A percentile compares a stretch with the other conserved stretches of the same genome.
Evolutionary conservation across 2,329 filamentous ascomycete genomes (phyloP).

Genomic region (Apiospora phragmitis): DNA sequence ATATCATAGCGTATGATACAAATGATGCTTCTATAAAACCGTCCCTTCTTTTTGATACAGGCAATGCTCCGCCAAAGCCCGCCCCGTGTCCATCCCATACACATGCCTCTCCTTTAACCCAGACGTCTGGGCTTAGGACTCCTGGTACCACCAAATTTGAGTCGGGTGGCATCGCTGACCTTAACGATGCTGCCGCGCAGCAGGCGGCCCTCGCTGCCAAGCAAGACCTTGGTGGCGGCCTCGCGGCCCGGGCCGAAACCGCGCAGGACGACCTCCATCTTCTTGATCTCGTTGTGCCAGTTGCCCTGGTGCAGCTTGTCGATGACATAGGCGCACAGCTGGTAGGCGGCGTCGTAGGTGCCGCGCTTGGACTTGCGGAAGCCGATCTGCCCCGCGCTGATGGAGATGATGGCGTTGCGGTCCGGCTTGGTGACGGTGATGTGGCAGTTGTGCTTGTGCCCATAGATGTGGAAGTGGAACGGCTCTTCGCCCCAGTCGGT

Average conservation of each 20-base stretch:
- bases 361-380: constrained; percentile 81
- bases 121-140: constrained; percentile 83
- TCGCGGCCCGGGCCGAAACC: constrained; percentile 88
- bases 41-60: neutral
- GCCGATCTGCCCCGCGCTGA: constrained; percentile 87
- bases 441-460: constrained; percentile 93
- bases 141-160: constrained; percentile 95
- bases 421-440: constrained; percentile 86
- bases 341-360: constrained; percentile 89
- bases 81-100: neutral
- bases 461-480: constrained; percentile 84
- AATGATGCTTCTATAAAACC: neutral
- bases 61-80: neutral
- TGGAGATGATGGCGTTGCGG: constrained; percentile 73
- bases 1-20: constrained; percentile 9
- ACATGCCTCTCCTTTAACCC: constrained; percentile 27
- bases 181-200: constrained; percentile 74
- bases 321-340: constrained; percentile 81
- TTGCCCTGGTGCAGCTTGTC: constrained; percentile 82
- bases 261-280: constrained; percentile 77
- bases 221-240: constrained; percentile 82
- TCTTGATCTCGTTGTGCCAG: constrained; percentile 71
- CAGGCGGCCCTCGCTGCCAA: constrained; percentile 80
- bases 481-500: constrained; percentile 53
- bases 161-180: constrained; percentile 80